Evolutionary conservation across 768 basidiomycete genomes (phyloP), one percentile per base, ranked within the genome.

Genomic region (Mycena epipterygia): DNA sequence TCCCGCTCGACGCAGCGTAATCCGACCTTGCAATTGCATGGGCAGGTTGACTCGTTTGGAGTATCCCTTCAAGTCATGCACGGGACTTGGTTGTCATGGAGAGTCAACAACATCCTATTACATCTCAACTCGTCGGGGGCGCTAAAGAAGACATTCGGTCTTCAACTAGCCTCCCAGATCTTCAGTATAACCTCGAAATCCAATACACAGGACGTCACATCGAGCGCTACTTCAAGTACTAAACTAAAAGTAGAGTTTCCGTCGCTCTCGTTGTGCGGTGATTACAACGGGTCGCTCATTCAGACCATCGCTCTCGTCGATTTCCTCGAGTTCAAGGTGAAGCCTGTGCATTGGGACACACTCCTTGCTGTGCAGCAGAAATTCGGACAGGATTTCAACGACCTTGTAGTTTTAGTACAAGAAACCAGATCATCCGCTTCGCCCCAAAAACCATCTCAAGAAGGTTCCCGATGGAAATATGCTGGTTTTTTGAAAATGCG

Each of bases 301-400:
- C 84, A 90, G 46, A 81, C 89, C 8, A 78, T 92, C 27, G 87
- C 87, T 4, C 81, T 91, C 32, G 80, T 96, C 46, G 93, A 94
- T 13, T 88, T 89, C 64, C 87, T 95, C 71, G 86, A 91, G 41
- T 81, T 94, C 66, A 91, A 88, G 76, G 86, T 96, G 67, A 95
- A 93, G 75, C 93, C 94, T 6, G 89, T 89, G 0, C 91, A 95
- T 74, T 91, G 94, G 89, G 95, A 97, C 76, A 93, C 92, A 6
- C 79, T 96, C 5, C 85, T 96, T 3, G 89, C 88, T 6, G 92
- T 97, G 12, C 95, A 95, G 76, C 93, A 94, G 72, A 95, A 95
- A 76, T 96, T 96, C 67, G 95, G 94, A 8, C 91, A 93, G 75
- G 95, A 96, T 80, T 93, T 96, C 79, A 92, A 93, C 71, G 95